Conservation (phyloP, 768 basidiomycete genomes). For the Leccinellum albellum region DNA sequence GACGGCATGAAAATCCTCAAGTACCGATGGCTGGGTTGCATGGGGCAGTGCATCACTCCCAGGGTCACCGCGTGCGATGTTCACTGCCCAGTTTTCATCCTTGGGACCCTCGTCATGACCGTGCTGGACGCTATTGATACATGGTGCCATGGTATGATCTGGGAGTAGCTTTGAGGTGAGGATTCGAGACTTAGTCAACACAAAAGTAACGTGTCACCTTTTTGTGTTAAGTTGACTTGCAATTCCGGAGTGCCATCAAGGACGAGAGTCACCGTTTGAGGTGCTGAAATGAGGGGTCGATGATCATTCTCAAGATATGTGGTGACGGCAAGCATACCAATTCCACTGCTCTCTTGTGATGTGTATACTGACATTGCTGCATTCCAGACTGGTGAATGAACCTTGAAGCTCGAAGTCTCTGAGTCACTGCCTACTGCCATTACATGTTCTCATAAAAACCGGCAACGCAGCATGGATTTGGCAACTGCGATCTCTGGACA, state of each 20-base stretch:
- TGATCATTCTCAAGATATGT: not conserved
- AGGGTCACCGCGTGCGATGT: not conserved
- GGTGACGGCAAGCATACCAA: not conserved
- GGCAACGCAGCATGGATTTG: too few relatives aligned
- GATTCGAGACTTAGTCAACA: not conserved
- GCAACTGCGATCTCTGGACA: too few relatives aligned
- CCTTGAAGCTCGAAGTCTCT: too few relatives aligned
- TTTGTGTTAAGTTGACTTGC: not conserved
- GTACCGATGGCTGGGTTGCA: not conserved
- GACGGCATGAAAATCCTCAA: not conserved
- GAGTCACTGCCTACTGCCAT: not conserved
- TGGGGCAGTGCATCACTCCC: not conserved
- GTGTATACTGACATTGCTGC: not conserved
- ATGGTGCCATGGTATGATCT: not conserved
- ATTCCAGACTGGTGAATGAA: not conserved
- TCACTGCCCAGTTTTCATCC: not conserved
- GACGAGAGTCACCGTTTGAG: not conserved
- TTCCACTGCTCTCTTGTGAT: not conserved
- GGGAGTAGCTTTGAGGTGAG: not conserved
- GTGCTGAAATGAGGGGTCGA: not conserved
- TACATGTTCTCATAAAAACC: too few relatives aligned
- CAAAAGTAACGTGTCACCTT: not conserved
- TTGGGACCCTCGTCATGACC: not conserved
- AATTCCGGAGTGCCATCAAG: not conserved
- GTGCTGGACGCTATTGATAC: not conserved